Conservation (phyloP, 805 yeast genomes). For the Myxozyma kluyveri region DNA sequence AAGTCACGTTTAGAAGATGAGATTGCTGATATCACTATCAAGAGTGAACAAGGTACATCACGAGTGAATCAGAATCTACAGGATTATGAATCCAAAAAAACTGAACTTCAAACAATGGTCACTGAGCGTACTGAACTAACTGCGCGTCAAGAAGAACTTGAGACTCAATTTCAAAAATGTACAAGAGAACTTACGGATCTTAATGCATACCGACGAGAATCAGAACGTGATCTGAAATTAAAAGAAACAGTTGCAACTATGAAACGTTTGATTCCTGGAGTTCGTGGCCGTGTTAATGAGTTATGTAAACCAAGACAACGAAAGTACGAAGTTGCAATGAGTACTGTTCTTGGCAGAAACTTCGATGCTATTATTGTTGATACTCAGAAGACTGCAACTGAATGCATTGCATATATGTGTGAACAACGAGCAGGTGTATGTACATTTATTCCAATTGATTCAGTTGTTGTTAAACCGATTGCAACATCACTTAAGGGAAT, state of each 20-base stretch:
- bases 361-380: conserved; percentile 86
- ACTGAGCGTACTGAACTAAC: conserved; percentile 29
- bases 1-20: conserved; percentile 34
- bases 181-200: conserved; percentile 65
- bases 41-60: conserved; percentile 39
- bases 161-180: conserved; percentile 59
- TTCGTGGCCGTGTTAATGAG: conserved; percentile 76
- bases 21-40: conserved; percentile 41
- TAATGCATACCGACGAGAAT: conserved; percentile 72
- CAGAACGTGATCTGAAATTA: conserved; percentile 63
- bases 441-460: conserved; percentile 83
- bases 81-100: conserved; percentile 31
- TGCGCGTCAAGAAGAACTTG: conserved; percentile 57
- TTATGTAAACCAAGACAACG: conserved; percentile 72
- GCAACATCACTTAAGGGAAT: conserved; percentile 50
- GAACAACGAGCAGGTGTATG: conserved; percentile 83
- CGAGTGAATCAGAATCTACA: conserved; percentile 32
- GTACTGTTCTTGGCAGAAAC: conserved; percentile 72
- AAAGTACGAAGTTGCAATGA: conserved; percentile 69
- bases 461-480: conserved; percentile 58
- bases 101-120: conserved; percentile 9
- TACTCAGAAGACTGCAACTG: conserved; percentile 60
- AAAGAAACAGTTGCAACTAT: conserved; percentile 71
- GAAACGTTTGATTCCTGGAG: conserved; percentile 77
- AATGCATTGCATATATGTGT: conserved; percentile 74